These are phyloP conservation scores for Pseudogymnoascus sp. DNA, from an alignment of 2,329 filamentous ascomycete species.

Conservation along the genomic window DNA sequence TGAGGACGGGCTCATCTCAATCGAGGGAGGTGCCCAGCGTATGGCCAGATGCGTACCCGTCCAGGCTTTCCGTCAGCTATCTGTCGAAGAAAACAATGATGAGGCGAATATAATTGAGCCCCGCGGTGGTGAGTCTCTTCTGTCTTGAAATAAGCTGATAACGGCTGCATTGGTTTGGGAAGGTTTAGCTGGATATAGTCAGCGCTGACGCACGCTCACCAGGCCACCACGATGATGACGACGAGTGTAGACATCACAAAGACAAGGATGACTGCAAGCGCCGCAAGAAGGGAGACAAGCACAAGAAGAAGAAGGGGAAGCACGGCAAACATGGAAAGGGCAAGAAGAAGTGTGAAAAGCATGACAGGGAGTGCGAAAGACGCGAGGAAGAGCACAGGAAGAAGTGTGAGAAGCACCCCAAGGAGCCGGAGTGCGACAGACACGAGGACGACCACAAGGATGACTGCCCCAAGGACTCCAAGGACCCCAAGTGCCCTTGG, in stretches of 20 bases:
- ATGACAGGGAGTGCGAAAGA: too few relatives aligned
- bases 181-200: not conserved
- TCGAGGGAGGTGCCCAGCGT: not conserved
- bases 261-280: not conserved
- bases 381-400: not conserved
- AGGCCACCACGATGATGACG: not conserved
- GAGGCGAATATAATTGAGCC: not conserved
- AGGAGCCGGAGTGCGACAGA: not conserved
- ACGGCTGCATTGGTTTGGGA: not conserved
- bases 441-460: not conserved
- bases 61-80: slow-evolving; percentile 3
- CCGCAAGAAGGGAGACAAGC: not conserved
- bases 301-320: not conserved
- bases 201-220: not conserved
- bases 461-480: not conserved
- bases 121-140: not conserved
- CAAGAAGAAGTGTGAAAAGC: not conserved
- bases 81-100: not conserved
- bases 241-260: not conserved
- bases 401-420: not conserved
- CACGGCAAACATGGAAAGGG: not conserved
- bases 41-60: not conserved
- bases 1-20: not conserved
- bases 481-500: not conserved
- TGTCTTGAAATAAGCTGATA: not conserved